phyloP scores from a whole-genome alignment of 2,329 filamentous ascomycete genomes.

The Talaromyces sp. region DNA sequence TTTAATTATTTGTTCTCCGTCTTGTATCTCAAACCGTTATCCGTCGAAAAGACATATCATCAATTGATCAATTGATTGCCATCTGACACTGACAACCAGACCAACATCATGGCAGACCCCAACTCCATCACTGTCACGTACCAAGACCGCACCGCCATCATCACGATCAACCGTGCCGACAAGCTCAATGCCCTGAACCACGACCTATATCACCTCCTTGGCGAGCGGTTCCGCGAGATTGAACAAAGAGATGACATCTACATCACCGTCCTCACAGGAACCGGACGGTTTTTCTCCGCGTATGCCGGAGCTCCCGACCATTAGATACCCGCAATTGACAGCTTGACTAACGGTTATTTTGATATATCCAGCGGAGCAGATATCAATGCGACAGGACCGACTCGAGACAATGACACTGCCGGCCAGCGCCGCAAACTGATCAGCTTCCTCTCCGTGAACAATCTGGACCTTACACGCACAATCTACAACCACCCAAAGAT shows the following conservation, averaged over 20 bases:
- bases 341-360: not conserved
- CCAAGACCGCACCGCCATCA: slow-evolving; percentile 66
- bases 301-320: slow-evolving; percentile 37
- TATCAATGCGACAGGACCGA: slow-evolving; percentile 23
- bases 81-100: not conserved
- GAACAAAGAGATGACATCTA: slow-evolving; percentile 73
- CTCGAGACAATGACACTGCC: not conserved
- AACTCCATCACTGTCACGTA: slow-evolving; percentile 56
- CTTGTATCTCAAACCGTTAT: not conserved
- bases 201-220: slow-evolving; percentile 71
- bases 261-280: slow-evolving; percentile 79
- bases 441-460: slow-evolving; percentile 70
- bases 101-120: slow-evolving; percentile 19
- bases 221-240: slow-evolving; percentile 68
- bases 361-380: slow-evolving; percentile 7
- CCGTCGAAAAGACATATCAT: not conserved
- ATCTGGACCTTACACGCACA: slow-evolving; percentile 81
- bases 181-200: slow-evolving; percentile 81
- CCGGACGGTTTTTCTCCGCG: slow-evolving; percentile 81
- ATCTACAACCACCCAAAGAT: slow-evolving; percentile 95
- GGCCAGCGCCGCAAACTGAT: slow-evolving; percentile 56
- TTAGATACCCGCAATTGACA: not conserved
- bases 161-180: slow-evolving; percentile 77
- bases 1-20: not conserved
- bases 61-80: not conserved